Evolutionary conservation across 345 rosid species (phyloP).

Genomic region (Noccaea bulbosa): DNA sequence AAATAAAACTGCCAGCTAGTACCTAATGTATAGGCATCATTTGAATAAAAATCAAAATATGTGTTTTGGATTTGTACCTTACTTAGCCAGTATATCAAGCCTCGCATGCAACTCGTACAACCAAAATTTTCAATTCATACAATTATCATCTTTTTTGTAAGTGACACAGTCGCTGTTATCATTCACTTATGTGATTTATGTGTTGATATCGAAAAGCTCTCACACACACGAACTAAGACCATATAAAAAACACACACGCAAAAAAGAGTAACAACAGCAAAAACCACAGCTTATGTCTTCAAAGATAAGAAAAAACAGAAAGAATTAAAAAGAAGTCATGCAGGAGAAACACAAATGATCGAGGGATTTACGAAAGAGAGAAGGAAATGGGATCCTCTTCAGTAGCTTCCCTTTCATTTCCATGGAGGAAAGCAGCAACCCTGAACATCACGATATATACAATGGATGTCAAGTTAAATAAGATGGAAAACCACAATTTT

Average conservation of each 20-base stretch:
- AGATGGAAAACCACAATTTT: not conserved
- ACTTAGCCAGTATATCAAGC: not conserved
- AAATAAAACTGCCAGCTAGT: too few relatives aligned
- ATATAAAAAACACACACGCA: not conserved
- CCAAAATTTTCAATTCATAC: not conserved
- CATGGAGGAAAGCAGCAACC: slow-evolving; percentile 66
- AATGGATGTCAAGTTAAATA: not conserved
- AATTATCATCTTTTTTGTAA: not conserved
- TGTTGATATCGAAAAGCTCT: not conserved
- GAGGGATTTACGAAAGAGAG: not conserved
- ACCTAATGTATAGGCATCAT: too few relatives aligned
- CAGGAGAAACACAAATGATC: not conserved
- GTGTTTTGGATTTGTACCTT: not conserved
- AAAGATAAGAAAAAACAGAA: not conserved
- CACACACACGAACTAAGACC: not conserved
- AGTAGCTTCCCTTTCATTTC: slow-evolving; percentile 24
- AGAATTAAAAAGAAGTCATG: not conserved
- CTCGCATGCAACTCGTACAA: not conserved
- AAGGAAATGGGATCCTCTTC: not conserved
- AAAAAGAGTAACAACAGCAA: not conserved
- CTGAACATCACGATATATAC: slow-evolving; percentile 40
- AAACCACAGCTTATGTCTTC: not conserved
- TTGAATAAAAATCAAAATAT: not conserved
- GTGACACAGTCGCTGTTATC: not conserved
- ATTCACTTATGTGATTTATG: not conserved